phyloP scores from a whole-genome alignment of 306 rosid species.

The Argentina anserina region DNA sequence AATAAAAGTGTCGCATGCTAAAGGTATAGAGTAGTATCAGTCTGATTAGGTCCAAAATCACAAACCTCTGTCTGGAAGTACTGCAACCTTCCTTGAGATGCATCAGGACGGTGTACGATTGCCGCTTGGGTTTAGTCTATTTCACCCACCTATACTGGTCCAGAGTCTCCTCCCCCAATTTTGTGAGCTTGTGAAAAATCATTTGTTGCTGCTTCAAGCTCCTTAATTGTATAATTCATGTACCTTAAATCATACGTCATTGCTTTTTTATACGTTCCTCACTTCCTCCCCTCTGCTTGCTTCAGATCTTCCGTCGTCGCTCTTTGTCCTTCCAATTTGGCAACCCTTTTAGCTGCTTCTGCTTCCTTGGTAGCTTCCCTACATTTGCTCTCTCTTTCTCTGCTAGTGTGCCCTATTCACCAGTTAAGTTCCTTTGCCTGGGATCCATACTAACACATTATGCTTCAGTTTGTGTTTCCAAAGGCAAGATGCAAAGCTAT shows the following conservation, averaged over 20 bases:
- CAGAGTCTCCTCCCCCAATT: conserved; percentile 87
- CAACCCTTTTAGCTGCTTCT: conserved; percentile 47
- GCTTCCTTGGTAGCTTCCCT: conserved; percentile 57
- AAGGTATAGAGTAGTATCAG: not conserved
- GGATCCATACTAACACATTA: not conserved
- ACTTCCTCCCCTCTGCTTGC: conserved; percentile 40
- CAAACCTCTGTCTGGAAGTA: conserved; percentile 73
- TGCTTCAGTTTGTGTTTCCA: not conserved
- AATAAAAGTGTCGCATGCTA: not conserved
- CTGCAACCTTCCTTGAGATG: conserved; percentile 77
- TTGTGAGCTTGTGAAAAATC: conserved; percentile 41
- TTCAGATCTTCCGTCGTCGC: conserved; percentile 32
- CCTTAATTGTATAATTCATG: conserved; percentile 60
- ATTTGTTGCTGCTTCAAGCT: conserved; percentile 63
- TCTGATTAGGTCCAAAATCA: no score
- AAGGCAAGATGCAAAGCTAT: not conserved
- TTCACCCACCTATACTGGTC: conserved; percentile 62
- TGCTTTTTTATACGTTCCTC: conserved; percentile 8
- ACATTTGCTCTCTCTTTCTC: conserved; percentile 55
- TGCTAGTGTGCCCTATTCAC: conserved; percentile 49
- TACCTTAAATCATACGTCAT: conserved; percentile 34
- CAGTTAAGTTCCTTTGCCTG: conserved; percentile 66
- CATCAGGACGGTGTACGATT: conserved; percentile 67
- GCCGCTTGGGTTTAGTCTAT: conserved; percentile 76
- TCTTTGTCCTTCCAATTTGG: conserved; percentile 55